These are phyloP conservation scores for Russula foetens DNA, from an alignment of 768 basidiomycete genomes.

Conservation along the genomic window DNA sequence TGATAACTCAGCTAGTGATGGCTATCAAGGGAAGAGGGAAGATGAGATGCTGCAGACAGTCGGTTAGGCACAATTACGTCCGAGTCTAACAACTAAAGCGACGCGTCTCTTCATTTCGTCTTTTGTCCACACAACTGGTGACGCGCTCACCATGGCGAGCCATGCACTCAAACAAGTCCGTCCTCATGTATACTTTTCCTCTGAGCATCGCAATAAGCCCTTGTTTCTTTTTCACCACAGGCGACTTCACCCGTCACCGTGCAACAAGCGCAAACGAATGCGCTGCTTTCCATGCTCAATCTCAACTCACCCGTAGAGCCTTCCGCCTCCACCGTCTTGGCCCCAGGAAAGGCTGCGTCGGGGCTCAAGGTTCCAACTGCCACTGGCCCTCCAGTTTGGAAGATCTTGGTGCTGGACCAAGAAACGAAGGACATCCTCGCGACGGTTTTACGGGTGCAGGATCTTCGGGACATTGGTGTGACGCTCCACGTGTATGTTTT, in stretches of 20 bases:
- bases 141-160: conserved; percentile 33
- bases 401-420: conserved; percentile 91
- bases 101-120: background rate
- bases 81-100: background rate
- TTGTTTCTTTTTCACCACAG: conserved; percentile 16
- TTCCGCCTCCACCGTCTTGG: conserved; percentile 24
- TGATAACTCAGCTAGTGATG: background rate
- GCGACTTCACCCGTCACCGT: conserved; percentile 50
- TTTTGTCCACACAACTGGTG: background rate
- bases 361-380: conserved; percentile 44
- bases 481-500: conserved; percentile 89
- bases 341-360: conserved; percentile 31
- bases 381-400: conserved; percentile 84
- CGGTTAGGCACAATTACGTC: background rate
- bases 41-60: no score
- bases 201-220: background rate
- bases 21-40: background rate
- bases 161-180: conserved; percentile 38
- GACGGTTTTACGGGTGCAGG: conserved; percentile 91
- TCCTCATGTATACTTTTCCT: background rate
- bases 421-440: conserved; percentile 94
- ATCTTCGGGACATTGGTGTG: conserved; percentile 92
- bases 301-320: conserved; percentile 59
- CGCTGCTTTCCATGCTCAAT: conserved; percentile 79
- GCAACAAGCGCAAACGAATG: conserved; percentile 82